Evolutionary conservation across 2,329 filamentous ascomycete genomes (phyloP).

Genomic region (Massarina eburnea): DNA sequence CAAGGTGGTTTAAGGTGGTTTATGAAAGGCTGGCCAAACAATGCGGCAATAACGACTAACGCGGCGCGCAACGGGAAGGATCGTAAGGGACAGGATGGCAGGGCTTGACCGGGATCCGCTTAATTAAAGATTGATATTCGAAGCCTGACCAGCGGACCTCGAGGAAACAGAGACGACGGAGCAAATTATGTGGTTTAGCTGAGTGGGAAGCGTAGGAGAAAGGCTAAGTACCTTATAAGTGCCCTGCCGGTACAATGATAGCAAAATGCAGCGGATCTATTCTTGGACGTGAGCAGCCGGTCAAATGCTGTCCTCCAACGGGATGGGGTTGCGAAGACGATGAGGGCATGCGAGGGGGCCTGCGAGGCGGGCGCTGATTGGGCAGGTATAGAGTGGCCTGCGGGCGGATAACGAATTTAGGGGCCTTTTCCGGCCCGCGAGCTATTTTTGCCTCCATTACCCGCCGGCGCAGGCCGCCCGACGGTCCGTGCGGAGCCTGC

Average conservation of each 20-base stretch:
- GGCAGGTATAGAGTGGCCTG: constrained; percentile 25
- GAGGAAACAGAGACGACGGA: constrained; percentile 31
- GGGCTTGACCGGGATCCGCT: constrained; percentile 44
- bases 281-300: constrained; percentile 45
- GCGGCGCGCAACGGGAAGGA: constrained; percentile 44
- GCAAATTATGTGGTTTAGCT: constrained; percentile 53
- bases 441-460: constrained; percentile 45
- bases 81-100: constrained; percentile 46
- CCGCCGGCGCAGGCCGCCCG: constrained; percentile 26
- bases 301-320: constrained; percentile 29
- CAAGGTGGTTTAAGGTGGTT: constrained; percentile 29
- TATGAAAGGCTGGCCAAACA: constrained; percentile 43
- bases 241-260: constrained; percentile 39
- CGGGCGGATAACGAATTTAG: constrained; percentile 36
- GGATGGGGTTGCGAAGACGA: constrained; percentile 29
- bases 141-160: constrained; percentile 54
- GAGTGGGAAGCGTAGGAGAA: constrained; percentile 32
- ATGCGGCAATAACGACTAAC: constrained; percentile 46
- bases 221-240: constrained; percentile 51
- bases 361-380: constrained; percentile 37
- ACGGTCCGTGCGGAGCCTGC: constrained; percentile 5
- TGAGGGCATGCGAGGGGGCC: constrained; percentile 20
- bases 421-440: constrained; percentile 34
- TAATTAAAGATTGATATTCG: constrained; percentile 51
- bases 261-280: constrained; percentile 51